Evolutionary conservation across 2,329 filamentous ascomycete species (phyloP).

Genomic region (Corynespora cassiicola): DNA sequence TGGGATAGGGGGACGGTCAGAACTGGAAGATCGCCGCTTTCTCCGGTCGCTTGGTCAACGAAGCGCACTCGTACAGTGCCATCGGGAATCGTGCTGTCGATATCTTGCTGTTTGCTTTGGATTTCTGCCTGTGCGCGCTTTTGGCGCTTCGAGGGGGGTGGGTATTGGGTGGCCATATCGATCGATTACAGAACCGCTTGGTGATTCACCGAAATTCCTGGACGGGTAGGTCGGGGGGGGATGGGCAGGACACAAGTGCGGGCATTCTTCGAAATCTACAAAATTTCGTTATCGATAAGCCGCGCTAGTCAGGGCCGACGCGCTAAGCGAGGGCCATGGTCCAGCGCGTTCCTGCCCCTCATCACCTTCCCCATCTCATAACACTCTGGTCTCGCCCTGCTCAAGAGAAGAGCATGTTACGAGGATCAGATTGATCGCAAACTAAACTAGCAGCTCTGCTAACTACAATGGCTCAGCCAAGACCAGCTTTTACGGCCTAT

Average conservation of each 20-base stretch:
- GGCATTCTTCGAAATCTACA: too few relatives aligned
- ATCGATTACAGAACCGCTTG: too few relatives aligned
- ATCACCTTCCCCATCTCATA: not conserved
- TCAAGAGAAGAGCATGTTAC: constrained; percentile 5
- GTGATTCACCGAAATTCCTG: too few relatives aligned
- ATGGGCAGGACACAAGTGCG: too few relatives aligned
- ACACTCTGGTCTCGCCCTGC: constrained; percentile 3
- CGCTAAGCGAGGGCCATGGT: not conserved
- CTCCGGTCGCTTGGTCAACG: constrained; percentile 76
- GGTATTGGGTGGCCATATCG: constrained; percentile 79
- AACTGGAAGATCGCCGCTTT: constrained; percentile 72
- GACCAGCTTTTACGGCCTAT: constrained; percentile 34
- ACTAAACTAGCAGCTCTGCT: constrained; percentile 26
- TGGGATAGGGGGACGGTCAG: constrained; percentile 79
- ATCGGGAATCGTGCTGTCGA: constrained; percentile 68
- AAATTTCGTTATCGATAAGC: constrained; percentile 11
- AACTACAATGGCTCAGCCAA: constrained; percentile 32
- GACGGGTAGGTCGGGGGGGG: too few relatives aligned
- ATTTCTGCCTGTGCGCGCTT: constrained; percentile 76
- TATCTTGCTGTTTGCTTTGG: constrained; percentile 76
- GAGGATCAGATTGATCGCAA: constrained; percentile 16
- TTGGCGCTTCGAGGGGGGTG: constrained; percentile 89
- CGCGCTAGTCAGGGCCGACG: not conserved
- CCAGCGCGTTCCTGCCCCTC: too few relatives aligned
- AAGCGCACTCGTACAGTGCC: constrained; percentile 88